These are phyloP conservation scores for Penicillium egyptiacum DNA, from an alignment of 495 filamentous ascomycete genomes.

Conservation along the genomic window DNA sequence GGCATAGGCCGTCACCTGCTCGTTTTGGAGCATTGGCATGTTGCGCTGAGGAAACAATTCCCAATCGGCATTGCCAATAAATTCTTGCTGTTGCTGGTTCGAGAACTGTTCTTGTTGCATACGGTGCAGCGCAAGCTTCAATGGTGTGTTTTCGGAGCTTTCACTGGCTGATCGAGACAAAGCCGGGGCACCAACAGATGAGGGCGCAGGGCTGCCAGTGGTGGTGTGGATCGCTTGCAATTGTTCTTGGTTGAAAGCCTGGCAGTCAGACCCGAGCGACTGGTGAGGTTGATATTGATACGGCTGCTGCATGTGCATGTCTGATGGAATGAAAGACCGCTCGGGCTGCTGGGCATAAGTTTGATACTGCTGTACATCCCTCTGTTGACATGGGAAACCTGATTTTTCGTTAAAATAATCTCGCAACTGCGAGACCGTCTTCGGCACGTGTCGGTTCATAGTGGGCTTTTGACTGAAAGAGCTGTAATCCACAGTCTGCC, in stretches of 20 bases:
- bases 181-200: conserved; percentile 20
- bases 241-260: conserved; percentile 39
- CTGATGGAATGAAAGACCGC: conserved; percentile 12
- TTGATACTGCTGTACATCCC: conserved; percentile 20
- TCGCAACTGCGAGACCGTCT: conserved; percentile 32
- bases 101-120: conserved; percentile 23
- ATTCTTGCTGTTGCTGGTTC: conserved; percentile 9
- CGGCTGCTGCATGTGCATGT: conserved; percentile 8
- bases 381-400: conserved; percentile 21
- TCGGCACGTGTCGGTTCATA: conserved; percentile 25
- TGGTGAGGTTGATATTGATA: conserved; percentile 28
- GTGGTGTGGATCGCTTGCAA: conserved; percentile 33
- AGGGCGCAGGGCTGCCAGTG: conserved; percentile 15
- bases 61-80: conserved; percentile 25
- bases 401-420: conserved; percentile 39
- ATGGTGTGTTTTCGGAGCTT: conserved; percentile 19
- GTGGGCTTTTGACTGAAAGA: conserved; percentile 45
- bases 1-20: conserved; percentile 24
- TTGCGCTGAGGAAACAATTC: conserved; percentile 27
- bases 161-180: conserved; percentile 30
- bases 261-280: conserved; percentile 27
- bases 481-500: conserved; percentile 74
- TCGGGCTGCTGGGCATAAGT: conserved; percentile 18
- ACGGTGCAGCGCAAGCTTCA: conserved; percentile 20
- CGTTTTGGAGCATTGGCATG: conserved; percentile 20